phyloP scores from a whole-genome alignment of 169 alveolate genomes.

The Eimeria necatrix region DNA sequence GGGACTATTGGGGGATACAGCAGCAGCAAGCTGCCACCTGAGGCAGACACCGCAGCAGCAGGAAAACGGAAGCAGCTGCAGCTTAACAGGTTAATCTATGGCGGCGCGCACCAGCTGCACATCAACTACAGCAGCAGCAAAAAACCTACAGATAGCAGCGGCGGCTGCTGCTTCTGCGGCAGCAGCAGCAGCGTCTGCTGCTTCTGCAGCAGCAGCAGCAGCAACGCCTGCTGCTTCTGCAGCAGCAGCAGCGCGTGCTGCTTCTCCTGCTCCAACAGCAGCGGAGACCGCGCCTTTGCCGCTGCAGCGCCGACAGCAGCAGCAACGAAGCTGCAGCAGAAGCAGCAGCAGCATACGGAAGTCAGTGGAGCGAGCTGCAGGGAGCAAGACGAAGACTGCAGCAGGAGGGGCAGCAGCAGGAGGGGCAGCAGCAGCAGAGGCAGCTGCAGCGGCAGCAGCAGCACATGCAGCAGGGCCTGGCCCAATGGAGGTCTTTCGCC shows the following conservation, averaged over 20 bases:
- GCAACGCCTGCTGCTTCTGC: no score
- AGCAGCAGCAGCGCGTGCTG: no score
- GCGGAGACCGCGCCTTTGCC: not conserved
- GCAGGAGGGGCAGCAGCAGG: constrained; percentile 41
- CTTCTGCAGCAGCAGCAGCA: no score
- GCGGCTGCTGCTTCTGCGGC: no score
- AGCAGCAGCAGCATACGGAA: constrained; percentile 1
- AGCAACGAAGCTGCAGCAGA: not conserved
- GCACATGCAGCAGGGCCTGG: not conserved
- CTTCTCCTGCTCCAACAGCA: no score
- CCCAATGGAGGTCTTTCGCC: not conserved
- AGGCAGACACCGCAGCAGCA: constrained; percentile 3
- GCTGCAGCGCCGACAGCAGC: not conserved
- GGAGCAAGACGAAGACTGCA: not conserved
- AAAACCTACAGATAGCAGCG: not conserved
- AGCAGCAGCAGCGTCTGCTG: no score
- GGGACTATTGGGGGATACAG: constrained; percentile 85
- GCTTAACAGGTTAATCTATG: not conserved
- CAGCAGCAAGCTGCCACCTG: not conserved
- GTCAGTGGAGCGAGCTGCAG: not conserved
- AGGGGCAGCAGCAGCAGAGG: constrained; percentile 23
- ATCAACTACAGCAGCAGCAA: not conserved
- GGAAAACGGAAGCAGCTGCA: not conserved
- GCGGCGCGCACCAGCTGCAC: not conserved
- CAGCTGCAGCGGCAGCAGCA: constrained; percentile 28